Evolutionary conservation across 495 filamentous ascomycete genomes (phyloP), one percentile per base, ranked within the genome.

Genomic region (Pyrenula aspistea): DNA sequence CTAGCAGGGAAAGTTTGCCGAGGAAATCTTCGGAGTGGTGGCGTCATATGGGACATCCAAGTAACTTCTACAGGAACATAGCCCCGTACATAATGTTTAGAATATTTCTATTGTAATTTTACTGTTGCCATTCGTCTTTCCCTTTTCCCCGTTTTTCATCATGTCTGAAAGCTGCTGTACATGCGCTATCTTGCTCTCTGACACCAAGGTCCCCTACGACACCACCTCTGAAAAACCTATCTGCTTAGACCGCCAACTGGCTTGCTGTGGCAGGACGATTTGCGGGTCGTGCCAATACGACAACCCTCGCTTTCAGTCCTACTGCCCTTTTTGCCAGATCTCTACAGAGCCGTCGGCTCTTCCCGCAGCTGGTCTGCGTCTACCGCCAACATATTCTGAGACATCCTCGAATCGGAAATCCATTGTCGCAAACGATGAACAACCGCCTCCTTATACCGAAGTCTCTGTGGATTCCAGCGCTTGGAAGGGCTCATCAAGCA

Each of bases 241-340:
- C 11, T 67, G 71, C 2, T 63, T 71, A 24, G 69, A 82, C 61
- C 70, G 80, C 10, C 68, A 67, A 36, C 69, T 85, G 50, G 70
- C 73, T 49, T 91, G 87, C 67, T 91, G 87, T 62, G 68, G 68
- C 25, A 75, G 88, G 50, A 67, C 75, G 10, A 86, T 90, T 59
- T 91, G 88, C 63, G 76, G 79, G 2, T 69, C 68, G 48, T 92
- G 88, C 71, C 72, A 57, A 83, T 83, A 73, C 49, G 71, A 73
- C 50, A 91, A 91, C 63, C 71, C 71, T 20, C 81, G 87, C 20
- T 90, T 90, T 68, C 74, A 73, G 31, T 73, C 69, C 21, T 90
- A 91, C 68, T 91, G 71, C 65, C 79, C 78, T 0, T 83, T 77
- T 62, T 83, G 79, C 56, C 79, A 83, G 63, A 67, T 79, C 24